Base-by-base conservation (phyloP, 805 yeast genomes). In the Yamadazyma endophytica region DNA sequence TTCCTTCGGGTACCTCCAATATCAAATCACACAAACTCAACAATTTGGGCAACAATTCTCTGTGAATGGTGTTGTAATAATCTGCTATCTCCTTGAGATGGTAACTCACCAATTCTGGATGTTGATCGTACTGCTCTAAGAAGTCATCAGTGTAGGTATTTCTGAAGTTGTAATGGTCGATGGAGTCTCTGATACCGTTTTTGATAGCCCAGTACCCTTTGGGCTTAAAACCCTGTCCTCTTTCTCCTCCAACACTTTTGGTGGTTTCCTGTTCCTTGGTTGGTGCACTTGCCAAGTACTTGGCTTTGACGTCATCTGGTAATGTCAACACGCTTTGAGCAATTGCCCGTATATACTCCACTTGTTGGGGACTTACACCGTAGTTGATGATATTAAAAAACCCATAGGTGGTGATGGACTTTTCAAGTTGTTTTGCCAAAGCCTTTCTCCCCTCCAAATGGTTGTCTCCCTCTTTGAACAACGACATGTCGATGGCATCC, bases 211-310 rank as follows among this genome's bases (percentile, higher is more conserved):
- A 70, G 40, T 68, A 68, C 14, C 70, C 70, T 24, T 53, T 54
- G 3, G 75, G 75, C 40, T 70, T 70, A 49, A 52, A 70, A 0
- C 75, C 76, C 21, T 51, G 50, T 5, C 73, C 75, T 13, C 73
- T 49, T 38, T 70, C 71, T 6, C 69, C 70, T 0, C 77, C 75
- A 9, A 59, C 39, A 2, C 54, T 49, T 33, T 3, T 58, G n/a
- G 28, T 31, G 25, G 48, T 42, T 37, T 55, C 61, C 16, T 46
- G 46, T 28, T 54, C 59, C 26, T 51, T 49, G n/a, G 43, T 48
- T 12, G 46, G 38, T n/a, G 59, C 59, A 30, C 61, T 51, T 2
- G 60, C 58, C 16, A 53, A 38, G 33, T 40, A 53, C 29, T 50
- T 35, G 8, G 35, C 25, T 32, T 56, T 50, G 14, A 41, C 49